Evolutionary conservation across 1,284 basidiomycete species (phyloP).

Genomic region (Cryptococcus floricola): DNA sequence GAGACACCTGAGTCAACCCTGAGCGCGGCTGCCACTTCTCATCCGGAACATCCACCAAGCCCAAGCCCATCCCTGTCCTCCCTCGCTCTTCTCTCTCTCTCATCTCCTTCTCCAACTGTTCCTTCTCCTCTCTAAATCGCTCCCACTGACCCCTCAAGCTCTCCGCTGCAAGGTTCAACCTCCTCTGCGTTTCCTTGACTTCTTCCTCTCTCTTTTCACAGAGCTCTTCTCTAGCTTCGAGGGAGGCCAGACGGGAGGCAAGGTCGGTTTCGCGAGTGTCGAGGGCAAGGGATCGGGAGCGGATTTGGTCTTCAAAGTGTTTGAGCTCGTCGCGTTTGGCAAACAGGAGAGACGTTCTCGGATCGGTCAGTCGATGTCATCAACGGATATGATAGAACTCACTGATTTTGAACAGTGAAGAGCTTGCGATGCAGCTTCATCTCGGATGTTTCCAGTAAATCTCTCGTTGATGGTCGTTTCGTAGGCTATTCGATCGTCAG

Average conservation of each 20-base stretch:
- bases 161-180: slow-evolving; percentile 65
- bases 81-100: slow-evolving; percentile 15
- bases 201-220: slow-evolving; percentile 67
- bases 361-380: slow-evolving; percentile 38
- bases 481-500: slow-evolving; percentile 27
- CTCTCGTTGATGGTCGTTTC: slow-evolving; percentile 43
- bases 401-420: slow-evolving; percentile 48
- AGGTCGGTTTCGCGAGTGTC: slow-evolving; percentile 55
- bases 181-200: slow-evolving; percentile 60
- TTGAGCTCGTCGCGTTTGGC: slow-evolving; percentile 52
- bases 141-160: slow-evolving; percentile 54
- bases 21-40: not conserved
- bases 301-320: slow-evolving; percentile 52
- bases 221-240: slow-evolving; percentile 63
- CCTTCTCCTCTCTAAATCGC: slow-evolving; percentile 57
- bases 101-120: slow-evolving; percentile 49
- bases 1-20: slow-evolving; percentile 13
- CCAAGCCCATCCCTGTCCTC: slow-evolving; percentile 2
- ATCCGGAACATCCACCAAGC: slow-evolving; percentile 5
- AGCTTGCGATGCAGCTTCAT: slow-evolving; percentile 47
- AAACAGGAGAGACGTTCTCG: slow-evolving; percentile 29
- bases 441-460: slow-evolving; percentile 47
- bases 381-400: slow-evolving; percentile 44
- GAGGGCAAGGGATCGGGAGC: slow-evolving; percentile 51
- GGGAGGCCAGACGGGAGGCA: slow-evolving; percentile 46